Evolutionary conservation across 2,329 filamentous ascomycete species (phyloP).

Genomic region (Scedosporium boydii): DNA sequence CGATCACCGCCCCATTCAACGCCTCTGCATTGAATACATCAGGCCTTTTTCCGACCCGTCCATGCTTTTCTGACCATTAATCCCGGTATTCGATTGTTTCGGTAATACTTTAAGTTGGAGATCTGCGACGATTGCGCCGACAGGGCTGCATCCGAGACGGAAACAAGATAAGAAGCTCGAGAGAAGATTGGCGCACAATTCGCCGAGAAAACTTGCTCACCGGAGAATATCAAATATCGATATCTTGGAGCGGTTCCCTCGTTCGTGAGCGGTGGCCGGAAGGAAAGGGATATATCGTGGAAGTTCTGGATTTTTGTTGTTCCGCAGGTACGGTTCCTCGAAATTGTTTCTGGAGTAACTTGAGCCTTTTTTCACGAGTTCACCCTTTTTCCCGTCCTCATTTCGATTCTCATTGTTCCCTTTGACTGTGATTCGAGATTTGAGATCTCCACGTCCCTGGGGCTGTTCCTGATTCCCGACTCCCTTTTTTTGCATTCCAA

Average conservation of each 20-base stretch:
- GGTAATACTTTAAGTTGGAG: not conserved
- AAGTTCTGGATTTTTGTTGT: not conserved
- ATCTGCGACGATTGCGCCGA: not conserved
- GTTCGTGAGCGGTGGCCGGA: not conserved
- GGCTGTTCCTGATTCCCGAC: not conserved
- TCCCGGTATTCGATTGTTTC: not conserved
- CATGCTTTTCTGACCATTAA: not conserved
- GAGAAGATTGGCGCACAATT: not conserved
- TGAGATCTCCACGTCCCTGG: not conserved
- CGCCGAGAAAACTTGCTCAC: not conserved
- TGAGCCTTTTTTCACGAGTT: not conserved
- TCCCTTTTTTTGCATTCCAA: not conserved
- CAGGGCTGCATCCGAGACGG: not conserved
- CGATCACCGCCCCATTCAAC: not conserved
- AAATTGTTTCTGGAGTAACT: not conserved
- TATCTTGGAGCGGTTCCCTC: not conserved
- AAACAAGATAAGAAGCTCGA: not conserved
- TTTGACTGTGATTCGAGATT: not conserved
- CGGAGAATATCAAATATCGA: not conserved
- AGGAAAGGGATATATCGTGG: not conserved
- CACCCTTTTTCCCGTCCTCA: not conserved
- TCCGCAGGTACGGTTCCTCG: not conserved
- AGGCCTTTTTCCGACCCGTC: not conserved
- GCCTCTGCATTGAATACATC: not conserved
- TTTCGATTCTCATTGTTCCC: not conserved